Base-by-base conservation (phyloP, 768 basidiomycete genomes). In the Jaapia argillacea region DNA sequence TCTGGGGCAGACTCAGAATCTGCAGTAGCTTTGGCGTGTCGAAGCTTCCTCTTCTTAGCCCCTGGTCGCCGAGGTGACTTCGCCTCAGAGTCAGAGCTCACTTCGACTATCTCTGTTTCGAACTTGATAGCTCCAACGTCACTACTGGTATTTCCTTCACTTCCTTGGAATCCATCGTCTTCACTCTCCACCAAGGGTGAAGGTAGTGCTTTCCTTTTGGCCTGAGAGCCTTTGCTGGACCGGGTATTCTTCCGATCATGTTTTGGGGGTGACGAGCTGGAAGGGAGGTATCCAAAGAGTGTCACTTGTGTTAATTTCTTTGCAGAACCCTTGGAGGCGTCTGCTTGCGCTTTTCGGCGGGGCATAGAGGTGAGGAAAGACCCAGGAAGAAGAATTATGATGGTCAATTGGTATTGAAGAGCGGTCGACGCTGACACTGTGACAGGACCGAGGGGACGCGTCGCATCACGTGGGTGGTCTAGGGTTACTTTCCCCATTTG, bases 101-200 rank as follows among this genome's bases (percentile, higher is more conserved):
- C 16, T 2, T 42, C 40, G 4, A 51, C 33, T 10, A 45, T 45
- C 33, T 61, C 48, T 14, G 69, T 61, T 46, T 71, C 72, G 40
- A 83, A 72, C 36, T 54, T 69, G 40, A 81, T 77, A 22, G 62
- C 69, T 13, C 64, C 69, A 31, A 78, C 66, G 46, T 71, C 70
- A 41, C 72, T 68, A 40, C 68, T 68, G 24, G 59, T 50, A 38
- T 55, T 59, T n/a, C n/a, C n/a, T n/a, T n/a, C n/a, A n/a, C n/a
- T n/a, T n/a, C n/a, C n/a, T n/a, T n/a, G n/a, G n/a, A n/a, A n/a
- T n/a, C n/a, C n/a, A n/a, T n/a, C n/a, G n/a, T n/a, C n/a, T 5
- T 53, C 48, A 5, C 44, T 54, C 4, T 53, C 56, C 23, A 54
- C 48, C 41, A 12, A 44, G 18, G 12, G 26, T n/a, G n/a, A n/a